Evolutionary conservation across 2,329 filamentous ascomycete species (phyloP), one percentile per base, ranked within the genome.

Genomic region (Ilyonectria mors-panacis): DNA sequence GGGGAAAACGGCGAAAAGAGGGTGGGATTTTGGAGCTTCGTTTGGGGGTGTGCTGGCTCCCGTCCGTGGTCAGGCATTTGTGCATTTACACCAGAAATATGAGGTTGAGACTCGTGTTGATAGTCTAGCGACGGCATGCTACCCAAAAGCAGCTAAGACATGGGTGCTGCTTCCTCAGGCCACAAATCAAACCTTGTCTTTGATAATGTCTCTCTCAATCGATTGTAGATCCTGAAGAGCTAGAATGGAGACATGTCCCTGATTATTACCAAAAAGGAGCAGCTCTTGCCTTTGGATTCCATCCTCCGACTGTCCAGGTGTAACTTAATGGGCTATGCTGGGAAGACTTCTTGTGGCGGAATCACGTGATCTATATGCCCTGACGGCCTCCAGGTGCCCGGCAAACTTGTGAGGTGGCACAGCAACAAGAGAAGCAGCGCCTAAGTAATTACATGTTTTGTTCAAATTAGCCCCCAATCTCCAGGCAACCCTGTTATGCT

Each of bases 1-100:
- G 63, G 66, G 55, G 59, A 67, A 70, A 63, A 33, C 48, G 33
- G 37, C 10, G 48, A 35, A 44, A 48, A 12, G 54, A 61, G 57
- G 51, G 72, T 68, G 68, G 63, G 67, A 66, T 70, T 66, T 73
- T 59, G 59, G 68, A 69, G 60, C 57, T 47, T 65, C 63, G 62
- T 72, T 72, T 73, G 58, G 60, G 60, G 51, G 56, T 48, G n/a
- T 26, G 50, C 59, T 60, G 51, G 45, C 61, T 60, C 51, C 50
- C 42, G 28, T 47, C 45, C 50, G 59, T 68, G 63, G 55, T 73
- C 67, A 76, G 74, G 74, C 74, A 76, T 69, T 73, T 76, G 61
- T 76, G 75, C 75, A 75, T 76, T 74, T 75, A 67, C 70, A 76
- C 73, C 72, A 73, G 75, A 75, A 75, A 76, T 76, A 76, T 76